Conservation (phyloP, 139 green algal genomes). For the Axilococcus clingmanii region DNA sequence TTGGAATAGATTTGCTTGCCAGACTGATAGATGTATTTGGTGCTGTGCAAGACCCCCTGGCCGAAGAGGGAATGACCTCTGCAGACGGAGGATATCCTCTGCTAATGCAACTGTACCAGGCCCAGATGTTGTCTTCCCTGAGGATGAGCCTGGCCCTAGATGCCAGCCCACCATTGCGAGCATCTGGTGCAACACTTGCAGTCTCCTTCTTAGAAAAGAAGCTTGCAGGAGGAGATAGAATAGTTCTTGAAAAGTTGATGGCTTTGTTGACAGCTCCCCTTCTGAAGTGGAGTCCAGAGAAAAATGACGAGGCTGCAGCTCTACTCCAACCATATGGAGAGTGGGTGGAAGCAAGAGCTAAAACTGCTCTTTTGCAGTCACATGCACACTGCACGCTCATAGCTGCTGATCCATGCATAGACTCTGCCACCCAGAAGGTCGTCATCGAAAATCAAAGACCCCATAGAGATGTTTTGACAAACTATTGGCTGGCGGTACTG, state of each 20-base stretch:
- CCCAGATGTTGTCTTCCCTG: constrained; percentile 58
- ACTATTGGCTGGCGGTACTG: constrained; percentile 31
- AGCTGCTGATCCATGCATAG: neutral
- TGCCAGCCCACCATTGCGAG: constrained; percentile 33
- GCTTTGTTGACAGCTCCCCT: constrained; percentile 47
- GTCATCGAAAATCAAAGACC: constrained; percentile 28
- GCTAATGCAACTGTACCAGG: constrained; percentile 73
- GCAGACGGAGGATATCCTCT: constrained; percentile 1
- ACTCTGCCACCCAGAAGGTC: neutral
- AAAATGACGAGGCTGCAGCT: constrained; percentile 10
- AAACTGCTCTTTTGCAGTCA: constrained; percentile 38
- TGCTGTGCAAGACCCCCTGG: constrained; percentile 45
- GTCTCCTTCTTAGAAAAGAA: constrained; percentile 52
- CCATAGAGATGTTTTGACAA: constrained; percentile 12
- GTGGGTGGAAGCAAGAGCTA: constrained; percentile 48
- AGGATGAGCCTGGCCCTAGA: constrained; percentile 21
- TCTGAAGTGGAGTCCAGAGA: constrained; percentile 9
- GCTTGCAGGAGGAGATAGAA: constrained; percentile 33
- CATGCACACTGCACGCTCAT: constrained; percentile 52
- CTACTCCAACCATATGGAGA: constrained; percentile 65
- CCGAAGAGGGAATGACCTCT: neutral
- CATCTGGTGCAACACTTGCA: constrained; percentile 48
- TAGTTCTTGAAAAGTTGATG: constrained; percentile 59
- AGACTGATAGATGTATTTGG: constrained; percentile 39
- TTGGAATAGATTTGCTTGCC: constrained; percentile 48